Evolutionary conservation across 495 filamentous ascomycete species (phyloP), one percentile per base, ranked within the genome.

Genomic region (Neurospora pannonica): DNA sequence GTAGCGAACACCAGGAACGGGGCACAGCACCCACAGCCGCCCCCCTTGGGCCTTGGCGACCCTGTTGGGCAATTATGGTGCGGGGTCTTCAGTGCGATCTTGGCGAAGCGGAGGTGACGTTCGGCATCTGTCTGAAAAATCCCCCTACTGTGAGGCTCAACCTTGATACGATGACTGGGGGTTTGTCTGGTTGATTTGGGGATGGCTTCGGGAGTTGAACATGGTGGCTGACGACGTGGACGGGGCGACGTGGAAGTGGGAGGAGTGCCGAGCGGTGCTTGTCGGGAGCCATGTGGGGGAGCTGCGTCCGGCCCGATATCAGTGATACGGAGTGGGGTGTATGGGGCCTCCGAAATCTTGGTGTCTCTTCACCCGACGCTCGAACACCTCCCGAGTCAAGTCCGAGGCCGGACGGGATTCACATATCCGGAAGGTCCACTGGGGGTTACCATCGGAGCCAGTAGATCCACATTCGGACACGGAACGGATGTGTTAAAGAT

Each of bases 21-120:
- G 46, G 46, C n/a, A 10, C 17, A n/a, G 24, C 46, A 54, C 24
- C 48, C 48, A 62, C 24, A 31, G 19, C 24, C 13, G 1, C 13
- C 5, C 46, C 21, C 24, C n/a, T 13, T 13, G 54, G 24, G 13
- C 21, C 54, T 62, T 62, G 24, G 54, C 54, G 34, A 34, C 13
- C 21, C 21, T 21, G n/a, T n/a, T 48, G 43, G 43, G n/a, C 43
- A 48, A 48, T 21, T 24, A 2, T 28, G 24, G 72, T 76, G 74
- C 74, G 76, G 75, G 73, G 75, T 74, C 34, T 34, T 9, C 17
- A 15, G 69, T 74, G 71, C 76, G 78, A 43, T 74, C 67, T 77
- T 74, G 76, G 78, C 67, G 75, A 73, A 48, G 78, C 76, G 78
- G 78, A 79, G 78, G 40, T 11, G 34, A 69, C 24, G 43, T 21